A percentile compares a stretch with the other conserved stretches of the same genome.
phyloP scores from a whole-genome alignment of 2,329 filamentous ascomycete genomes.

The Aspergillus pseudoglaucus region DNA sequence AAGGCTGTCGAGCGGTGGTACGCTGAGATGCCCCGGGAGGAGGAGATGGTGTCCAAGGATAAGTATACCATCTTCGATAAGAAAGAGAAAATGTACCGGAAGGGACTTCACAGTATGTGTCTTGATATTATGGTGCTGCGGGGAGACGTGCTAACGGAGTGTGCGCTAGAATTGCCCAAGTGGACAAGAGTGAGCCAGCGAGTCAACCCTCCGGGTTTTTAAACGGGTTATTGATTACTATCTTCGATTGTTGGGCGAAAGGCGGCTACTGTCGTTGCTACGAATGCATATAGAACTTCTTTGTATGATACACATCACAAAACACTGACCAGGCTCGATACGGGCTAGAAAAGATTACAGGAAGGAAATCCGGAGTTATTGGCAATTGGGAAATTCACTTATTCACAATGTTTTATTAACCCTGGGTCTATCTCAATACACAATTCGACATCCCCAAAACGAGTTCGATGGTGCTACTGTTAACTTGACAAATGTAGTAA shows the following conservation, averaged over 20 bases:
- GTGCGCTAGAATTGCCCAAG: constrained; percentile 64
- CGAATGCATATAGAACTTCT: constrained; percentile 6
- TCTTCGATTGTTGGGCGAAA: not conserved
- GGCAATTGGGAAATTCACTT: constrained; percentile 22
- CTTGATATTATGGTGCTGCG: not conserved
- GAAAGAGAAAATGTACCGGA: constrained; percentile 91
- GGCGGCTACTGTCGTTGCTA: constrained; percentile 1
- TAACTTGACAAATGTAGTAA: constrained; percentile 4
- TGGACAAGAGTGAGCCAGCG: constrained; percentile 95
- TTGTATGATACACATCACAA: constrained; percentile 25
- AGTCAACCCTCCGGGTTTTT: constrained; percentile 92
- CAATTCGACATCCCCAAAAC: constrained; percentile 12
- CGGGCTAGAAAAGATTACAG: constrained; percentile 14
- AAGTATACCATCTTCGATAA: constrained; percentile 98
- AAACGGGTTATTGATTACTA: constrained; percentile 25
- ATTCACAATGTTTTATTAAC: constrained; percentile 21
- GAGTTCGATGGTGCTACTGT: constrained; percentile 1
- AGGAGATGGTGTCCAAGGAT: constrained; percentile 90
- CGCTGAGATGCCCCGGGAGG: constrained; percentile 88
- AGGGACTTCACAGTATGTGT: constrained; percentile 92
- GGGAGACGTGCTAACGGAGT: not conserved
- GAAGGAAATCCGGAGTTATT: constrained; percentile 28
- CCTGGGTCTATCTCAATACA: constrained; percentile 15
- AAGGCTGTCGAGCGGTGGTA: constrained; percentile 88
- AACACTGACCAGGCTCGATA: constrained; percentile 3